Base-by-base conservation (phyloP, 2,329 filamentous ascomycete genomes). In the Ceratocystis harringtonii region DNA sequence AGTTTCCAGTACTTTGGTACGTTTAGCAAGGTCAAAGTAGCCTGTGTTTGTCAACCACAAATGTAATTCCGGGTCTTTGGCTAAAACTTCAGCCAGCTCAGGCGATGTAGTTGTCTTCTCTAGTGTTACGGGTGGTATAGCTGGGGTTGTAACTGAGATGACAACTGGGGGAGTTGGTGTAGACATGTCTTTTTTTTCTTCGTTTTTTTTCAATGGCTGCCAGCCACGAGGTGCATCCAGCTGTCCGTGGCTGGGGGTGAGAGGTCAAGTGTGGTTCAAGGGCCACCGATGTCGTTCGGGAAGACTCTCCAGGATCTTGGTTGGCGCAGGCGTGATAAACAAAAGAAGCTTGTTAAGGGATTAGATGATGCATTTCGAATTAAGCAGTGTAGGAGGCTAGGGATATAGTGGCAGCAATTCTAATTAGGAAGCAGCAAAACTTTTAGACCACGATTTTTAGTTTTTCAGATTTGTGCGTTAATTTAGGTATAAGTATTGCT, bases 41-140 rank as follows among this genome's bases (percentile, higher is more conserved):
- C 70, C 61, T 1, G 71, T 72, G 30, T 71, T 65, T n/a, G 70
- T 61, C 15, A 72, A 67, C 71, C 71, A 72, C 15, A 70, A 65
- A n/a, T 44, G 55, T 30, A 72, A 50, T 8, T 72, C 70, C 6
- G 67, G 30, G 30, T 71, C 65, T 7, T 41, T 19, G 17, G 36
- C 25, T 12, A 64, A 22, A 19, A 7, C 25, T 17, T 44, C 5
- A 30, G 36, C 60, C 5, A 45, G 5, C 12, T 41, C 60, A n/a
- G 36, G 17, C 5, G 22, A 28, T 25, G 22, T 10, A 25, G 12
- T 25, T 52, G 48, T 52, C 19, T 28, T n/a, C 22, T 52, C 48
- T 50, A 50, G 7, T n/a, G 48, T 19, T 7, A 22, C 48, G 10
- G 48, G 19, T 22, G 48, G 48, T 22, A 12, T 19, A 5, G 19